phyloP scores from a whole-genome alignment of 2,329 filamentous ascomycete genomes.

The Xylariaceae sp. region DNA sequence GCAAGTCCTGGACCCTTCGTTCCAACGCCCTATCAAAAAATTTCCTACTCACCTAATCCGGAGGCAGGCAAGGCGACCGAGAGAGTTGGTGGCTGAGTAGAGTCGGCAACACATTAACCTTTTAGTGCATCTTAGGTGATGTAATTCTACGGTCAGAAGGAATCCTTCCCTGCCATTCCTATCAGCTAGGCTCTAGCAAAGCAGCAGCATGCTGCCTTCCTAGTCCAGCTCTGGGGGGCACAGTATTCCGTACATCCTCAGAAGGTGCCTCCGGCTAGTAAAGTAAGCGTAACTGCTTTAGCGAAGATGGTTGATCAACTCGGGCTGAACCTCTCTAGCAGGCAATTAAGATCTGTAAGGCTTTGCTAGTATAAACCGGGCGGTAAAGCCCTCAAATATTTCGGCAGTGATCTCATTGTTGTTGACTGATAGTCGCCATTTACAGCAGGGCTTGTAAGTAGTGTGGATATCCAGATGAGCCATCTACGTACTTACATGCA shows the following conservation, averaged over 20 bases:
- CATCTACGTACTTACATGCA: too few species aligned
- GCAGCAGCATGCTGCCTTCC: too few species aligned
- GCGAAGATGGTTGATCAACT: too few species aligned
- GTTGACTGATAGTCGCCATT: neutral
- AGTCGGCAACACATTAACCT: neutral
- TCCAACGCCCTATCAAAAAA: neutral
- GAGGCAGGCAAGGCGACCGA: neutral
- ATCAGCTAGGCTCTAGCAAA: too few species aligned
- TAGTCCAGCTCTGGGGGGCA: too few species aligned
- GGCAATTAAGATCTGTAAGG: neutral
- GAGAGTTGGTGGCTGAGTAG: neutral
- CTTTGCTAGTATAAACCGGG: neutral
- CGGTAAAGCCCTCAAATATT: neutral
- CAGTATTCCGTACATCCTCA: too few species aligned
- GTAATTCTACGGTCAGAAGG: neutral
- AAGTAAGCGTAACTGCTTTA: too few species aligned
- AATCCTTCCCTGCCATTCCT: neutral
- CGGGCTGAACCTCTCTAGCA: neutral
- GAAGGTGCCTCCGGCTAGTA: too few species aligned
- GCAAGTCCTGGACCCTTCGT: neutral
- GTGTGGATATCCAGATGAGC: too few species aligned
- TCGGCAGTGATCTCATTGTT: neutral
- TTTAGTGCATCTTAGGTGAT: neutral
- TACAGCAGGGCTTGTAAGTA: too few species aligned
- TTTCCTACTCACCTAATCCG: neutral